Evolutionary conservation across 2,329 filamentous ascomycete genomes (phyloP), one percentile per base, ranked within the genome.

Genomic region (Neofusicoccum ribis): DNA sequence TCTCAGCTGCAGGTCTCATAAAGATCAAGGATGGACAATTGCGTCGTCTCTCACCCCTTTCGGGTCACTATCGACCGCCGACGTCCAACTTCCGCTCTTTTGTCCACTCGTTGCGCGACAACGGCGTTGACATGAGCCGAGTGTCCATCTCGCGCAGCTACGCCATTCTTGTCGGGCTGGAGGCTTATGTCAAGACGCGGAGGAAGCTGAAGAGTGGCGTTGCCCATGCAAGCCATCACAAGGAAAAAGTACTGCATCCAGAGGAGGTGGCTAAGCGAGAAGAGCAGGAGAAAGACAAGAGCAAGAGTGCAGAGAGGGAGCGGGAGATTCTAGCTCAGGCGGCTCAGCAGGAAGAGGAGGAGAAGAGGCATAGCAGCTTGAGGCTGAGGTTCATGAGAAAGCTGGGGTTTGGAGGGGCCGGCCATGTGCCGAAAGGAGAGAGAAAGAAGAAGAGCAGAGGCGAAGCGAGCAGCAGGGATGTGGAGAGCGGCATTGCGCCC

Each of bases 11-110:
- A 3, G 93, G 93, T 0, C 81, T 94, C 31, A 92, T 97, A 74
- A 93, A 91, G 75, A 89, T 97, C 73, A 92, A 92, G 73, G 83
- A 93, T 69, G 93, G 93, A 1, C 86, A 90, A 36, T 76, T 97
- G n/a, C 83, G 86, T 1, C 89, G 88, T 59, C 81, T 96, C 8
- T 91, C 89, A 3, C 92, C 84, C 0, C 72, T 86, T 3, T 82
- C 78, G 44, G 93, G 93, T 0, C 93, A 97, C 77, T 97, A 97
- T 75, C 87, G 92, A 0, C 93, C 93, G 0, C 91, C 93, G 0
- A 87, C 91, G 0, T 85, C 87, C 67, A 96, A 94, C 73, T 96
- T 97, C 73, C 87, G 90, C 36, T 88, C 89, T 1, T 96, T 97
- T 72, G 85, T 96, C 2, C 86, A 88, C 67, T 88, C 84, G 8